Percentiles rank a stretch among this genome's conserved stretches.
Evolutionary conservation across 345 rosid species (phyloP).

Genomic region (Angophora floribunda): DNA sequence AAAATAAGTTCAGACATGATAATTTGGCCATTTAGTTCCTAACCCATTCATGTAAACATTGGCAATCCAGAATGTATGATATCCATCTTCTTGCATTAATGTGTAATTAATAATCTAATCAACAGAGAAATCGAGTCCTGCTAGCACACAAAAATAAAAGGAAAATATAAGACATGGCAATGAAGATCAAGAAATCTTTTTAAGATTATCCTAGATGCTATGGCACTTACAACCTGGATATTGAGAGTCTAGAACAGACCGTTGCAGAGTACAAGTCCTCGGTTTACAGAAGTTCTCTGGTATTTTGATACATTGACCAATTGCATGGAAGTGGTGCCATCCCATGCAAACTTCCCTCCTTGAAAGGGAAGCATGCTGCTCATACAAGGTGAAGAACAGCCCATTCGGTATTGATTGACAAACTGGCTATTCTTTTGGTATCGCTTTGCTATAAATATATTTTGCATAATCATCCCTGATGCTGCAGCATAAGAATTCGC

Average conservation of each 20-base stretch:
- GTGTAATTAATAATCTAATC: not conserved
- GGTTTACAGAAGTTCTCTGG: slow-evolving; percentile 52
- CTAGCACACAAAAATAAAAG: not conserved
- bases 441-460: slow-evolving; percentile 55
- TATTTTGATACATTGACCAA: slow-evolving; percentile 32
- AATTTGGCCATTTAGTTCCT: not conserved
- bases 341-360: slow-evolving; percentile 79
- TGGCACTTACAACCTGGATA: slow-evolving; percentile 22
- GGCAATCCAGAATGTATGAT: not conserved
- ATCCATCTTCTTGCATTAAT: not conserved
- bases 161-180: not conserved
- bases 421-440: slow-evolving; percentile 61
- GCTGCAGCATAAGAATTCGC: slow-evolving; percentile 58
- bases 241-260: slow-evolving; percentile 89
- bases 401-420: slow-evolving; percentile 50
- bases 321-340: slow-evolving; percentile 65
- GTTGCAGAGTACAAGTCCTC: slow-evolving; percentile 57
- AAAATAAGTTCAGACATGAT: slow-evolving; percentile 9
- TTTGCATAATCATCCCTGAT: slow-evolving; percentile 78
- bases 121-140: not conserved
- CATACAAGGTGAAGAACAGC: slow-evolving; percentile 37
- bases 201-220: slow-evolving; percentile 8
- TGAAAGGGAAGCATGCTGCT: slow-evolving; percentile 50
- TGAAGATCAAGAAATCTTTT: not conserved
- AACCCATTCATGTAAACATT: not conserved